A percentile compares a stretch with the other conserved stretches of the same genome.
Evolutionary conservation across 1,139 yeast genomes (phyloP).

Genomic region (Zygosaccharomyces sapae): DNA sequence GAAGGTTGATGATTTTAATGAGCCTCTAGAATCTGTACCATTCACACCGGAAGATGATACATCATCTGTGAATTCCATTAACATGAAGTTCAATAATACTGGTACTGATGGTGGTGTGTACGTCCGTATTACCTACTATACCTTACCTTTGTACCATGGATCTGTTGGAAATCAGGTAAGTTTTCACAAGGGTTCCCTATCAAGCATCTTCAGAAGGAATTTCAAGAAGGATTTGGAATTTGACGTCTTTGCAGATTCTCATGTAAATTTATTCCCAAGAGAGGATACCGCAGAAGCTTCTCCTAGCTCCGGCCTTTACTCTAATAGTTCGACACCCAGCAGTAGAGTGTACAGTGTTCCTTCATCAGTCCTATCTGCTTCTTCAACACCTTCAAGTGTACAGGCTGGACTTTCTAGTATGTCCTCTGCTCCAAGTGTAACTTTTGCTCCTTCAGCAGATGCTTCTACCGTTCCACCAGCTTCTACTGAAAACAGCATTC

Average conservation of each 20-base stretch:
- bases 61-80: slow-evolving; percentile 24
- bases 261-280: slow-evolving; percentile 10
- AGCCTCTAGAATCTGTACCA: slow-evolving; percentile 24
- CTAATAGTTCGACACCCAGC: neutral
- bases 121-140: slow-evolving; percentile 26
- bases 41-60: slow-evolving; percentile 26
- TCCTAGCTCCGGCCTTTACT: neutral
- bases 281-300: slow-evolving; percentile 5
- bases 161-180: slow-evolving; percentile 19
- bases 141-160: slow-evolving; percentile 14
- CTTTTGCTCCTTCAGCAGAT: neutral
- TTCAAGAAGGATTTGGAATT: slow-evolving; percentile 13
- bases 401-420: neutral
- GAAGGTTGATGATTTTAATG: slow-evolving; percentile 25
- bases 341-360: slow-evolving; percentile 1
- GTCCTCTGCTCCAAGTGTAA: too few species aligned
- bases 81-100: slow-evolving; percentile 19
- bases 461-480: neutral
- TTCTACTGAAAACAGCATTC: neutral
- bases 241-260: slow-evolving; percentile 10
- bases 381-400: slow-evolving; percentile 1
- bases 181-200: slow-evolving; percentile 4
- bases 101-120: slow-evolving; percentile 30
- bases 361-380: slow-evolving; percentile 2
- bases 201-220: slow-evolving; percentile 15